These are phyloP conservation scores for Xerocomellus chrysenteron DNA, from an alignment of 768 basidiomycete species.

Conservation along the genomic window DNA sequence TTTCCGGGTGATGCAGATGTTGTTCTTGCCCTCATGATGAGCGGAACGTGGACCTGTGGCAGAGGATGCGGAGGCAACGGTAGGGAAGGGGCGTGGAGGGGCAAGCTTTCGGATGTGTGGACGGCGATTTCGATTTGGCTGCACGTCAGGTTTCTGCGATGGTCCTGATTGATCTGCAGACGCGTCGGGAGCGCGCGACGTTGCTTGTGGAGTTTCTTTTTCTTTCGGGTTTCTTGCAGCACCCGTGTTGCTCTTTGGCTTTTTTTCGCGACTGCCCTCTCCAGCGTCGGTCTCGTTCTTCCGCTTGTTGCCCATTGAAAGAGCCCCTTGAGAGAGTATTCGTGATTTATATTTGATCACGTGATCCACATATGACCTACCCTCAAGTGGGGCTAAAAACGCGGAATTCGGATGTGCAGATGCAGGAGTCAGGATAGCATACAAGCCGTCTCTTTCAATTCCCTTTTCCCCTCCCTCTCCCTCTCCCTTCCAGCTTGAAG, in stretches of 20 bases:
- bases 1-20: slow-evolving; percentile 77
- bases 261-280: slow-evolving; percentile 12
- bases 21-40: slow-evolving; percentile 77
- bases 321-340: too few species aligned
- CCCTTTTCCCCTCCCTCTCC: slow-evolving; percentile 10
- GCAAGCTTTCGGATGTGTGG: slow-evolving; percentile 60
- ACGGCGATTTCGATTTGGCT: slow-evolving; percentile 17
- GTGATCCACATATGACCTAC: slow-evolving; percentile 14
- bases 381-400: slow-evolving; percentile 18
- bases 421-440: neutral
- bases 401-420: slow-evolving; percentile 15
- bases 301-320: slow-evolving; percentile 22
- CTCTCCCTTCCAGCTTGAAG: slow-evolving; percentile 26
- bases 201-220: neutral
- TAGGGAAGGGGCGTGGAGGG: slow-evolving; percentile 74
- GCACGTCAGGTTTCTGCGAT: slow-evolving; percentile 1
- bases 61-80: slow-evolving; percentile 70
- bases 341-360: neutral
- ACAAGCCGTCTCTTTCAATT: neutral
- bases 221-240: slow-evolving; percentile 2
- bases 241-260: slow-evolving; percentile 10
- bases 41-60: slow-evolving; percentile 80
- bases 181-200: neutral
- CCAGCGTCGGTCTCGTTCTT: slow-evolving; percentile 16
- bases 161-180: slow-evolving; percentile 1